These are phyloP conservation scores for Torrubiella hemipterigena DNA, from an alignment of 2,329 filamentous ascomycete genomes.

Conservation along the genomic window DNA sequence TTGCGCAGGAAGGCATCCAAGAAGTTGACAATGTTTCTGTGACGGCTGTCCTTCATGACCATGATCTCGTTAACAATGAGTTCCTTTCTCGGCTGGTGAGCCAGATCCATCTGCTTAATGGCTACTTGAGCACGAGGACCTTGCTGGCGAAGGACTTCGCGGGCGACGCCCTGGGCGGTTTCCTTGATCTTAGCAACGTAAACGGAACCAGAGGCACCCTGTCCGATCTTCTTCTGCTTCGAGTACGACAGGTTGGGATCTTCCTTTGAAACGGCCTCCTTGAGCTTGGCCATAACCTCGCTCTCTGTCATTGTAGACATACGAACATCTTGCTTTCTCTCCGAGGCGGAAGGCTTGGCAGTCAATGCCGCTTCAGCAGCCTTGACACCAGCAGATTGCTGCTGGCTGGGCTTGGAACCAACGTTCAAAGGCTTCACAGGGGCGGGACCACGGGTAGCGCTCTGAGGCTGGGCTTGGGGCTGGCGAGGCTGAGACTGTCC, in stretches of 20 bases:
- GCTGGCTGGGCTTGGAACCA: slow-evolving; percentile 47
- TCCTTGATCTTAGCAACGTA: slow-evolving; percentile 96
- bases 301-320: slow-evolving; percentile 98
- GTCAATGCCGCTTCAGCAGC: slow-evolving; percentile 83
- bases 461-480: slow-evolving; percentile 29
- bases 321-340: slow-evolving; percentile 82
- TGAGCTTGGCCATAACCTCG: slow-evolving; percentile 92
- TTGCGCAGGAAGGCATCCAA: slow-evolving; percentile 93
- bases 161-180: slow-evolving; percentile 72
- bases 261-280: slow-evolving; percentile 90
- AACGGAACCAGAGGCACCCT: slow-evolving; percentile 93
- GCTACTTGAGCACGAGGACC: slow-evolving; percentile 81
- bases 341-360: slow-evolving; percentile 60
- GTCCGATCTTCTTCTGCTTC: slow-evolving; percentile 99
- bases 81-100: slow-evolving; percentile 93
- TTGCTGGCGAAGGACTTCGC: slow-evolving; percentile 66
- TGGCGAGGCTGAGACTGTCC: slow-evolving; percentile 37
- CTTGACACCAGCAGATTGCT: slow-evolving; percentile 60
- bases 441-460: slow-evolving; percentile 36
- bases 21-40: slow-evolving; percentile 98
- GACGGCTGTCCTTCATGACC: slow-evolving; percentile 98
- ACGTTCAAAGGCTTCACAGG: slow-evolving; percentile 73
- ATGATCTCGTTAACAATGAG: slow-evolving; percentile 99
- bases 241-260: slow-evolving; percentile 92
- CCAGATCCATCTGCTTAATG: slow-evolving; percentile 99